Conservation (phyloP, 1,284 basidiomycete genomes). For the Papiliotrema nemorosa region DNA sequence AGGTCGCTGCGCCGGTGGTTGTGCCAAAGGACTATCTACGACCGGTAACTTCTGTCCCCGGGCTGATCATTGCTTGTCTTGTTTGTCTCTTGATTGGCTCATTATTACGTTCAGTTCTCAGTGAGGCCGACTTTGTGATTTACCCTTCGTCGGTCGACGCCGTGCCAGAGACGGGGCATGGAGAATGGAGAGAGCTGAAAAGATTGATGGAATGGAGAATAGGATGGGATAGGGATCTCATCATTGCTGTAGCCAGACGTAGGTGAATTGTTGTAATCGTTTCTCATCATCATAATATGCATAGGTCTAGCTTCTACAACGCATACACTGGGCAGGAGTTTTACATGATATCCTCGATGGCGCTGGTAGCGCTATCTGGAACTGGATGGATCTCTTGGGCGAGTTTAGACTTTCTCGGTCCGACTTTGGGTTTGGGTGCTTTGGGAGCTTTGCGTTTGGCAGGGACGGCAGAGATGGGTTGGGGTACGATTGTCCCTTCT, state of each 20-base stretch:
- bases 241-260: constrained; percentile 53
- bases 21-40: not conserved
- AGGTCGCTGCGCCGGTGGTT: not conserved
- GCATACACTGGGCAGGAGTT: too few species aligned
- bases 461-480: not conserved
- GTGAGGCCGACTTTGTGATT: constrained; percentile 76
- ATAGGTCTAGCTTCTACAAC: too few species aligned
- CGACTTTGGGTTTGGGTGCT: constrained; percentile 13
- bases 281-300: too few species aligned
- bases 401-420: constrained; percentile 40
- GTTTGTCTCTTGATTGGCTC: constrained; percentile 90
- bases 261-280: not conserved
- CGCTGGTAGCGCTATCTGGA: not conserved
- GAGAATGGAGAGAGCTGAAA: constrained; percentile 76
- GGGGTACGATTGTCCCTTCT: not conserved
- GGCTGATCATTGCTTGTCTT: constrained; percentile 70
- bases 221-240: constrained; percentile 37
- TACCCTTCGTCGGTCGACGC: constrained; percentile 59
- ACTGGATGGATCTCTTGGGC: constrained; percentile 36
- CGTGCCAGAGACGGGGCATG: constrained; percentile 35
- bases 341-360: constrained; percentile 8
- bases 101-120: constrained; percentile 76
- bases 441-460: constrained; percentile 5
- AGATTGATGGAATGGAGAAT: constrained; percentile 61
- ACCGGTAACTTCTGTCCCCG: constrained; percentile 41